Base-by-base conservation (phyloP, 202 grass and related monocot species). In the Schoenoplectus triqueter region DNA sequence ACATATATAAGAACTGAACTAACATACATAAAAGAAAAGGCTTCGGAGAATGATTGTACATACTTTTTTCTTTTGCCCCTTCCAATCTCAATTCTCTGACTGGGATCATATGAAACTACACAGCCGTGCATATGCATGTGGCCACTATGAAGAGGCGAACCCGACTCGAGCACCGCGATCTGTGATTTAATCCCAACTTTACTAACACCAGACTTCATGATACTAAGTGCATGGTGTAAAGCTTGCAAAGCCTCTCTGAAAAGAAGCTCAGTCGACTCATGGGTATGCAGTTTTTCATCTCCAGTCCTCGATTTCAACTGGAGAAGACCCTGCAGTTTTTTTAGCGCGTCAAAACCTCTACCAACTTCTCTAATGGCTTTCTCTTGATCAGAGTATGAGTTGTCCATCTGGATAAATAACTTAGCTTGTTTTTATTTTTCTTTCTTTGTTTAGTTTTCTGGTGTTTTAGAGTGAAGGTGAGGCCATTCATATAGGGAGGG, bases 1-100 rank as follows among this genome's bases (percentile, higher is more conserved):
- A 20, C n/a, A 31, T 10, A 66, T 20, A 66, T 21, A 40, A 66
- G 17, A 82, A 21, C 2, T 21, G 2, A 49, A 54, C 49, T 67
- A 68, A 66, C 39, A 67, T 56, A 56, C 10, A 10, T 59, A 59
- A 68, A 50, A 1, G 6, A 7, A 13, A 51, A 60, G 13, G 0
- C 13, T n/a, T 59, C 15, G 9, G 4, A 59, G 54, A 60, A 60
- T 59, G 9, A 74, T 74, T 60, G 18, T 31, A 82, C 13, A 54
- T 83, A 56, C 81, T 48, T 83, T 55, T 63, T 82, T 83, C 81
- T 83, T 70, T 83, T 83, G 47, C 21, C 48, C 31, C 46, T 83
- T 83, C 63, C 63, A 42, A 8, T 83, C 3, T 66, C 45, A 55
- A 57, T 44, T 31, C 47, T 83, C 20, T 55, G 42, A 68, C 44